A percentile compares a stretch with the other conserved stretches of the same genome.
Evolutionary conservation across 106 monocot genomes (phyloP).

Genomic region (Dioscorea zingiberensis): DNA sequence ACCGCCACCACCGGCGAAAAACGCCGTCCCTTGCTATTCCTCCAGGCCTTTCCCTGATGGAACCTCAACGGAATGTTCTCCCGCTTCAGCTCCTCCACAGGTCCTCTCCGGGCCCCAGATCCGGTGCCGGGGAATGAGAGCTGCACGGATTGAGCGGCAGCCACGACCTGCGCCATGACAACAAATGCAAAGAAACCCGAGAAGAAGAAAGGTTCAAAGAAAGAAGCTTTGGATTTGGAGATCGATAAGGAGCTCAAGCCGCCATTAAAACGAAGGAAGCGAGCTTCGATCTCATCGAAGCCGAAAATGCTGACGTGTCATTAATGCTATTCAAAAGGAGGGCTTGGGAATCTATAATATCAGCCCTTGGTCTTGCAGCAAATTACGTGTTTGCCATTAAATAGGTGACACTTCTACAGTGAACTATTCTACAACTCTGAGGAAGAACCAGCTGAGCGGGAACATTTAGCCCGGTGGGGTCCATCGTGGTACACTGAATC

Average conservation of each 20-base stretch:
- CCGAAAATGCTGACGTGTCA: not conserved
- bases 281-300: conserved; percentile 5
- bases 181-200: not conserved
- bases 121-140: conserved; percentile 9
- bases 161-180: conserved; percentile 38
- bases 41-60: not conserved
- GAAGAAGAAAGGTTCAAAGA: not conserved
- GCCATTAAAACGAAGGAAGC: not conserved
- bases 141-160: conserved; percentile 8
- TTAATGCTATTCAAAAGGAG: not conserved
- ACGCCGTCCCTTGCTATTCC: not conserved
- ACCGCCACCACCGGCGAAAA: conserved; percentile 24
- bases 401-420: too few species aligned
- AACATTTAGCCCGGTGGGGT: too few species aligned
- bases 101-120: conserved; percentile 9
- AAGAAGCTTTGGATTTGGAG: too few species aligned
- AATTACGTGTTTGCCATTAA: too few species aligned
- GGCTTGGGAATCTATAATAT: too few species aligned
- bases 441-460: too few species aligned
- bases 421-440: too few species aligned
- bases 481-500: too few species aligned
- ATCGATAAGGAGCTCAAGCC: not conserved
- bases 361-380: too few species aligned
- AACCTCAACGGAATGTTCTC: not conserved
- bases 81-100: conserved; percentile 2